Base-by-base conservation (phyloP, 1,284 basidiomycete genomes). In the Melampsora americana region DNA sequence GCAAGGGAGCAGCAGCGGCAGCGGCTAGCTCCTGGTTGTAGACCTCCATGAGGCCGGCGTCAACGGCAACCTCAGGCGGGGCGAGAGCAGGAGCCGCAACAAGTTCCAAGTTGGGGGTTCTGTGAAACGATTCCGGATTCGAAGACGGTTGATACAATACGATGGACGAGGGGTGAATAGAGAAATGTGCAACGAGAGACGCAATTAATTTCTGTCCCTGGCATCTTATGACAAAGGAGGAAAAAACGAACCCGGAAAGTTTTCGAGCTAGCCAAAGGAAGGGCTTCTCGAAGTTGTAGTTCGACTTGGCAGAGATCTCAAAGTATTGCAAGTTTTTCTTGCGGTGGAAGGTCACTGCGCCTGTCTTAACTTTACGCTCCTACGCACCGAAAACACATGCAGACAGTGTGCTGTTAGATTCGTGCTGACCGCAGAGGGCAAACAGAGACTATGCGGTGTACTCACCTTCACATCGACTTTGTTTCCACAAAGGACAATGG, bases 271-370 rank as follows among this genome's bases (percentile, higher is more conserved):
- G 88, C 96, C 96, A 99, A 79, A 99, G 89, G 93, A 99, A 99
- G 67, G 96, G 96, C 86, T 99, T 98, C 86, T 99, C 96, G 83
- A 99, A 99, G 88, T 99, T 99, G 86, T 99, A 99, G 88, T 99
- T 99, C 71, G 93, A 97, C 86, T 99, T 99, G 79, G 96, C 96
- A 5, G 95, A 98, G 82, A 99, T 99, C 84, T 99, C 96, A 84
- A 95, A 99, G 88, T 99, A 99, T 85, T 99, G 96, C 77, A 99
- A 88, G 86, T 96, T 98, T 89, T 99, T 99, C 92, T 99, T 99
- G 84, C 96, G 89, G 88, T 99, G 96, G 91, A 99, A 99, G 77
- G 96, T 99, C 78, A 99, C 95, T 74, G 91, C 90, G 75, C 92
- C 92, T 53, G 95, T 99, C 89, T 99, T 99, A 80, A 99, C 96